Percentiles rank a stretch among this genome's conserved stretches.
These are phyloP conservation scores for Fonsecaea multimorphosa DNA, from an alignment of 2,329 filamentous ascomycete species.

Conservation along the genomic window DNA sequence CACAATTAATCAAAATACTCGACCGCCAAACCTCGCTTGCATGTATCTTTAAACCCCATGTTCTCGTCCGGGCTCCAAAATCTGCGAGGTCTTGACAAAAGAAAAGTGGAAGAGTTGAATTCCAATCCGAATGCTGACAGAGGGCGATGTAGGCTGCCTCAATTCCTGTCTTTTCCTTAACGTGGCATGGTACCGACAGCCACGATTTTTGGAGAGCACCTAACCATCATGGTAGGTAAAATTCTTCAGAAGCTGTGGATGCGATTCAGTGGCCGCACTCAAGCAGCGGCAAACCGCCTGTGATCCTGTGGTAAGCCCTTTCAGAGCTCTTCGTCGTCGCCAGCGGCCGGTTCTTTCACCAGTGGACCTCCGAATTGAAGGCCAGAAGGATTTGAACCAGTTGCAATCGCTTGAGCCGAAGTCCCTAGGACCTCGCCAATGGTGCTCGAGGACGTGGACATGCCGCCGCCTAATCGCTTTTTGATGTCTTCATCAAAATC, in stretches of 20 bases:
- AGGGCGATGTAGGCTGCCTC: neutral
- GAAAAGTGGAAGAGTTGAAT: conserved; percentile 14
- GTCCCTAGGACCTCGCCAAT: conserved; percentile 45
- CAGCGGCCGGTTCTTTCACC: conserved; percentile 32
- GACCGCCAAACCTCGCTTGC: neutral
- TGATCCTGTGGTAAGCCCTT: neutral
- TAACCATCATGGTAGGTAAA: neutral
- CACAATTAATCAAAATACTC: conserved; percentile 8
- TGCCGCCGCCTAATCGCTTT: conserved; percentile 47
- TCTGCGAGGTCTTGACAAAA: conserved; percentile 8
- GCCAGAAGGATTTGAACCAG: conserved; percentile 35
- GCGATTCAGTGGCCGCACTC: neutral
- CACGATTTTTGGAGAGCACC: neutral
- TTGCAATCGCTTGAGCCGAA: conserved; percentile 29
- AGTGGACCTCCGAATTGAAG: conserved; percentile 39
- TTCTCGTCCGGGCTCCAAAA: conserved; percentile 1
- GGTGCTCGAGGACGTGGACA: conserved; percentile 43
- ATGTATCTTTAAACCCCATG: neutral
- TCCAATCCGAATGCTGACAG: conserved; percentile 10
- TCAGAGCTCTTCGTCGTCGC: conserved; percentile 41
- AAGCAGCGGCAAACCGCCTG: neutral
- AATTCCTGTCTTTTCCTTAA: neutral
- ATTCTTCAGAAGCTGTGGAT: neutral
- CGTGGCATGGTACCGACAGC: neutral
- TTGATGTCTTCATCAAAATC: conserved; percentile 50